phyloP scores from a whole-genome alignment of 1,139 yeast genomes.

The Protomyces inundatus region DNA sequence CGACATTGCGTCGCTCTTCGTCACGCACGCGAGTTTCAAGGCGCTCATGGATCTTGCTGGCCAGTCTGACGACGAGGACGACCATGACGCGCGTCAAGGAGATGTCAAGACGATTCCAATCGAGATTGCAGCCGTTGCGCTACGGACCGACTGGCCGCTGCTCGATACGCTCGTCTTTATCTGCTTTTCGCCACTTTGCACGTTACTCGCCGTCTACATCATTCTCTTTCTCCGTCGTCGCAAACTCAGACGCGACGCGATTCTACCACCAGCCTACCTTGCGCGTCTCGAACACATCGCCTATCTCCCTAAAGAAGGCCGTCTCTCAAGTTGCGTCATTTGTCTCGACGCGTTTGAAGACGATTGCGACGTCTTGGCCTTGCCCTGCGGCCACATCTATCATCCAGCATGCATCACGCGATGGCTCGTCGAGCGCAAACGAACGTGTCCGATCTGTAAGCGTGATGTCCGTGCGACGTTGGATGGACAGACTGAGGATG shows the following conservation, averaged over 20 bases:
- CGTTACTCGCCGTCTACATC: constrained; percentile 41
- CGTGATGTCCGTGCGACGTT: constrained; percentile 34
- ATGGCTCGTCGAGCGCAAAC: constrained; percentile 42
- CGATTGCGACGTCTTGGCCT: constrained; percentile 40
- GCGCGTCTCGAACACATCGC: constrained; percentile 5
- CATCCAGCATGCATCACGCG: constrained; percentile 43
- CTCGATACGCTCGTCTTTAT: constrained; percentile 41
- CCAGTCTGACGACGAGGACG: neutral
- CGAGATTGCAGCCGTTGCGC: constrained; percentile 9
- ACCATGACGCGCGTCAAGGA: neutral
- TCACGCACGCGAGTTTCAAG: constrained; percentile 38
- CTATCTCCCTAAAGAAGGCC: constrained; percentile 22
- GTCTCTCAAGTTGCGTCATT: constrained; percentile 41
- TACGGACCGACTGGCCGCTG: constrained; percentile 36
- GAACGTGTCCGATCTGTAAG: constrained; percentile 42
- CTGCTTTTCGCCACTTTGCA: constrained; percentile 43
- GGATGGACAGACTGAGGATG: neutral
- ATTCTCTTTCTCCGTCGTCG: constrained; percentile 41
- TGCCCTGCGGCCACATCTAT: constrained; percentile 46
- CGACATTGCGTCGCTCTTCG: constrained; percentile 42
- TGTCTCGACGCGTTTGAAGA: constrained; percentile 43
- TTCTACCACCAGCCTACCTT: constrained; percentile 16
- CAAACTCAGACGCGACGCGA: constrained; percentile 4
- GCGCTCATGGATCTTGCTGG: constrained; percentile 31
- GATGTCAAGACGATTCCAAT: neutral